Conservation (phyloP, 2,329 filamentous ascomycete species). For the Claviceps sp. region DNA sequence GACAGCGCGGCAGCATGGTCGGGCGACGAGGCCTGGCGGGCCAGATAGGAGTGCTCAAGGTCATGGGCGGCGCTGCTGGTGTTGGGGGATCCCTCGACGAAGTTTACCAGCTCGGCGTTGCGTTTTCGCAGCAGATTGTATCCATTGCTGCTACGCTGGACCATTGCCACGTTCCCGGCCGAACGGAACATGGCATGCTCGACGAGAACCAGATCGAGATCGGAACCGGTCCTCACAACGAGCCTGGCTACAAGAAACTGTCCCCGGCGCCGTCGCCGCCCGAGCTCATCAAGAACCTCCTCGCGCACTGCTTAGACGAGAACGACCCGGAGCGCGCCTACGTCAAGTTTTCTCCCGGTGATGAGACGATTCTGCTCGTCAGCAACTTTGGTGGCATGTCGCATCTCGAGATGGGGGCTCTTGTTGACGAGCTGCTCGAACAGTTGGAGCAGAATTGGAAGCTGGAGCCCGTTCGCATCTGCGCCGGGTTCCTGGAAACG, state of each 20-base stretch:
- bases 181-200: conserved; percentile 34
- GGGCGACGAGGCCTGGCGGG: conserved; percentile 49
- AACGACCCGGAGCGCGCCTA: conserved; percentile 36
- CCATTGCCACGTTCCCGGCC: conserved; percentile 45
- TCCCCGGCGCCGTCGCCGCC: conserved; percentile 35
- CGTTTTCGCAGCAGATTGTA: conserved; percentile 37
- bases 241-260: conserved; percentile 46
- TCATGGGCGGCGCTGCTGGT: conserved; percentile 37
- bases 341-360: conserved; percentile 30
- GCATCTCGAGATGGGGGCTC: conserved; percentile 40
- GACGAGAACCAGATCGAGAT: conserved; percentile 41
- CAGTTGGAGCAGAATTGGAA: conserved; percentile 35
- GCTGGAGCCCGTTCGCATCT: conserved; percentile 39
- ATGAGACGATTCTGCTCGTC: conserved; percentile 39
- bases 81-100: conserved; percentile 34
- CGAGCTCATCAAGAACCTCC: conserved; percentile 41
- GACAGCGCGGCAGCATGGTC: conserved; percentile 38
- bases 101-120: conserved; percentile 35
- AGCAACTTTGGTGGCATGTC: conserved; percentile 49
- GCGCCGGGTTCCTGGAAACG: conserved; percentile 53
- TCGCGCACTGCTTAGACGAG: conserved; percentile 46
- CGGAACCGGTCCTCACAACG: conserved; percentile 56
- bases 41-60: conserved; percentile 45
- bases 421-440: conserved; percentile 38
- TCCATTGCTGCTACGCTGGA: conserved; percentile 46